Evolutionary conservation across 495 filamentous ascomycete genomes (phyloP), one percentile per base, ranked within the genome.

Genomic region (Trichocladium uniseriatum): DNA sequence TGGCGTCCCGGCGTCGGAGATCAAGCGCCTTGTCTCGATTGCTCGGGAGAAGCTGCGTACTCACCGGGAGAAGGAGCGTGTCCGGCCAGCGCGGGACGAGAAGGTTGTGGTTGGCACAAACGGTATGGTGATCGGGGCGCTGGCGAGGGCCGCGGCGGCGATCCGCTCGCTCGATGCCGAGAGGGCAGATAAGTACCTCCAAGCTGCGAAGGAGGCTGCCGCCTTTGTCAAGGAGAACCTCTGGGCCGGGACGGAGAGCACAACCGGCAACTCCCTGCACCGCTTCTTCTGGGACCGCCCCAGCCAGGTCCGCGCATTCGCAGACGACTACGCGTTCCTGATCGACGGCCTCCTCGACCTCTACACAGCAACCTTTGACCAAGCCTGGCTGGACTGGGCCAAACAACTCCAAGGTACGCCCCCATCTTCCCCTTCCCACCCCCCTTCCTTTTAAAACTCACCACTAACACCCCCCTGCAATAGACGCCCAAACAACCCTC

Each of bases 291-390:
- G 82, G 24, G 80, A 89, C 53, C 84, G 82, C 13, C 29, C 61
- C 1, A 85, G 87, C 21, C 75, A 84, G 31, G 85, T 82, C 0
- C 72, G 73, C 5, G 92, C 79, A 1, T 94, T 97, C 64, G 90
- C 90, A 5, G 92, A 98, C 54, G 92, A 98, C 63, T 98, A 97
- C 63, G 90, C 92, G 3, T 95, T 86, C 64, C 58, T 97, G 43
- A 87, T 89, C 41, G 77, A 81, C 22, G 94, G 89, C 0, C 71
- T 96, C 16, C 71, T 97, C 42, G 82, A 92, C 54, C 75, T 98
- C 51, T 95, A 95, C 60, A 83, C 95, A 65, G 79, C 85, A 6
- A 94, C 89, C 0, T 86, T 87, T 55, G 82, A 95, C 34, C 83
- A 85, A 52, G 66, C 69, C 51, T 91, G 85, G 68, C 75, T 97